These are phyloP conservation scores for Rauvolfia tetraphylla DNA, from an alignment of 257 asterid species.

Conservation along the genomic window DNA sequence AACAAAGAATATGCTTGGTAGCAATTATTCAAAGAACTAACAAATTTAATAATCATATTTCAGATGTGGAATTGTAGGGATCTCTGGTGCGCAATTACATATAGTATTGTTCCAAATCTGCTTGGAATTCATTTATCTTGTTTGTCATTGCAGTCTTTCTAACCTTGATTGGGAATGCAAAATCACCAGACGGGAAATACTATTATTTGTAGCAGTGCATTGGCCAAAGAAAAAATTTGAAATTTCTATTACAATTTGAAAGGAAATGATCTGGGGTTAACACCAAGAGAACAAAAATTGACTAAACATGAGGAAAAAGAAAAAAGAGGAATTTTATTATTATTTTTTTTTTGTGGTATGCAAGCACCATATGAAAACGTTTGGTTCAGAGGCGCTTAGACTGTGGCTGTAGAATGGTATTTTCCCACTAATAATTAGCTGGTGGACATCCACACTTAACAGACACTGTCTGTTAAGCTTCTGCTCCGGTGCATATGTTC, in stretches of 20 bases:
- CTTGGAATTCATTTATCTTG: neutral
- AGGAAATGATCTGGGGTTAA: neutral
- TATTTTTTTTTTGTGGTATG: too few species aligned
- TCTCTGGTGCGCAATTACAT: neutral
- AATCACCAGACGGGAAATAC: neutral
- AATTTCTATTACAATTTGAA: neutral
- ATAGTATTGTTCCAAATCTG: neutral
- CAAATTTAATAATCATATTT: neutral
- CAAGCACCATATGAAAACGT: slow-evolving; percentile 3
- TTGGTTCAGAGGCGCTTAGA: neutral
- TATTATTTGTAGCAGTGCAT: too few species aligned
- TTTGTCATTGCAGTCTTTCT: neutral
- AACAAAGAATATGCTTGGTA: neutral
- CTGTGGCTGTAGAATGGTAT: neutral
- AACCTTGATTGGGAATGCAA: neutral
- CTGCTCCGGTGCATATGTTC: neutral
- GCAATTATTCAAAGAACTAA: neutral
- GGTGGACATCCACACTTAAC: neutral
- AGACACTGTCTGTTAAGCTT: too few species aligned
- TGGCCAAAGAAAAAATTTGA: too few species aligned
- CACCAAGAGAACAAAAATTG: neutral
- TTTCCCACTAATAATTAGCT: neutral
- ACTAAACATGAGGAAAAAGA: neutral
- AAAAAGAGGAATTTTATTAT: neutral
- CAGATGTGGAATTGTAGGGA: neutral